phyloP scores from a whole-genome alignment of 495 filamentous ascomycete species.

The Podospora appendiculata region DNA sequence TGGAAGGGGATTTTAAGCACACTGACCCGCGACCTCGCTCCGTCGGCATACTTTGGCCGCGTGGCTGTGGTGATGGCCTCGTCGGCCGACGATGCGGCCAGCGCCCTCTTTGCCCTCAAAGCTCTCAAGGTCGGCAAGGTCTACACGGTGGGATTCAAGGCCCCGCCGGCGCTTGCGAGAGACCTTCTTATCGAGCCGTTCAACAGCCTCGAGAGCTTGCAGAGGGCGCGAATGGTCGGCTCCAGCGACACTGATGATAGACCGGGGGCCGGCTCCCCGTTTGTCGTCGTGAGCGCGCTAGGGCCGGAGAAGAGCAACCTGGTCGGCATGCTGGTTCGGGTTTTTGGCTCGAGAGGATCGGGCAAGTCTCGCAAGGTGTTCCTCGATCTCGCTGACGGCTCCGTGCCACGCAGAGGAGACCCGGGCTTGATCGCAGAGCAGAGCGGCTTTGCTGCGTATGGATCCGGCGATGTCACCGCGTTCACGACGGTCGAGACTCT shows the following conservation, averaged over 20 bases:
- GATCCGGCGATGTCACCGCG: slow-evolving; percentile 67
- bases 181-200: slow-evolving; percentile 60
- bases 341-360: slow-evolving; percentile 47
- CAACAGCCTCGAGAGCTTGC: slow-evolving; percentile 70
- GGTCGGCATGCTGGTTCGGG: slow-evolving; percentile 68
- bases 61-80: slow-evolving; percentile 67
- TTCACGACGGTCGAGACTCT: slow-evolving; percentile 79
- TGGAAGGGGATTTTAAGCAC: slow-evolving; percentile 81
- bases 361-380: slow-evolving; percentile 66
- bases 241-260: slow-evolving; percentile 19
- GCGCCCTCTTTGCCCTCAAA: slow-evolving; percentile 67
- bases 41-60: slow-evolving; percentile 67
- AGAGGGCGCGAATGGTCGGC: slow-evolving; percentile 46
- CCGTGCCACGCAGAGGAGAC: slow-evolving; percentile 51
- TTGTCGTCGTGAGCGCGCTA: slow-evolving; percentile 71
- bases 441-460: slow-evolving; percentile 72
- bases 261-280: slow-evolving; percentile 48
- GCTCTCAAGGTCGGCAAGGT: slow-evolving; percentile 69
- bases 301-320: slow-evolving; percentile 70
- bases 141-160: slow-evolving; percentile 77
- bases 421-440: slow-evolving; percentile 59
- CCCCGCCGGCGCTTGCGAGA: slow-evolving; percentile 51
- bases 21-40: slow-evolving; percentile 70
- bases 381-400: slow-evolving; percentile 65
- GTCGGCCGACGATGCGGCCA: slow-evolving; percentile 61